Evolutionary conservation across 1,139 yeast genomes (phyloP).

Genomic region (Blastobotrys malaysiensis): DNA sequence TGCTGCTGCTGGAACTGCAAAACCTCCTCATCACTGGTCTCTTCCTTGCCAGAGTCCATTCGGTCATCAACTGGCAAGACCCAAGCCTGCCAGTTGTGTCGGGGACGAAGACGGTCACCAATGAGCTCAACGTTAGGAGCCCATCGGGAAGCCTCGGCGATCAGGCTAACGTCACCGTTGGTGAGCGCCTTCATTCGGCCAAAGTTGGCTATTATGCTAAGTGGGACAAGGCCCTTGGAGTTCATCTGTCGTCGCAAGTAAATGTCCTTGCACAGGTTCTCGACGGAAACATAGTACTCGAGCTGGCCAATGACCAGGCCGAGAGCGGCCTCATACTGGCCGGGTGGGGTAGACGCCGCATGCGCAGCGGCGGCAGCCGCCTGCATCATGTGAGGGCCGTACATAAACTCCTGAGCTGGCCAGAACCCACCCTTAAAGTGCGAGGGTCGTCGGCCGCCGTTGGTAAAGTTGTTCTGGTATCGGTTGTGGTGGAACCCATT

Average conservation of each 20-base stretch:
- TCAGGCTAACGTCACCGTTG: conserved; percentile 43
- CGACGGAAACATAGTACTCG: conserved; percentile 84
- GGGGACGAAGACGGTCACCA: conserved; percentile 44
- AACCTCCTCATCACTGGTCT: conserved; percentile 22
- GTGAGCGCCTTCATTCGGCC: conserved; percentile 64
- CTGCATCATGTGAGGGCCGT: conserved; percentile 19
- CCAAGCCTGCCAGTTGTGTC: conserved; percentile 43
- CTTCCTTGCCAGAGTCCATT: conserved; percentile 37
- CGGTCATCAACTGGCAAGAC: conserved; percentile 46
- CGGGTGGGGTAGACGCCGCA: conserved; percentile 16
- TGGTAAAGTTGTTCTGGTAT: conserved; percentile 5
- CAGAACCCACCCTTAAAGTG: conserved; percentile 19
- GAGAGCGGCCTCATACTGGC: conserved; percentile 27
- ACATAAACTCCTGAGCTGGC: conserved; percentile 18
- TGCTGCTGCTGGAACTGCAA: conserved; percentile 4
- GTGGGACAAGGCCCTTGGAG: conserved; percentile 64
- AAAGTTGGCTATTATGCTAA: conserved; percentile 60
- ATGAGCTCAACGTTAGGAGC: conserved; percentile 43
- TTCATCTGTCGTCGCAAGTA: conserved; percentile 78
- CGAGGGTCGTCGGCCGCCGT: conserved; percentile 16
- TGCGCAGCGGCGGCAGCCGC: conserved; percentile 14
- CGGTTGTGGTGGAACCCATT: conserved; percentile 6
- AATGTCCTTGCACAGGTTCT: conserved; percentile 77
- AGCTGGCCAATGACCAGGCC: conserved; percentile 47
- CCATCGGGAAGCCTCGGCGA: conserved; percentile 42